Evolutionary conservation across 1,284 basidiomycete species (phyloP).

Genomic region (Amylostereum areolatum): DNA sequence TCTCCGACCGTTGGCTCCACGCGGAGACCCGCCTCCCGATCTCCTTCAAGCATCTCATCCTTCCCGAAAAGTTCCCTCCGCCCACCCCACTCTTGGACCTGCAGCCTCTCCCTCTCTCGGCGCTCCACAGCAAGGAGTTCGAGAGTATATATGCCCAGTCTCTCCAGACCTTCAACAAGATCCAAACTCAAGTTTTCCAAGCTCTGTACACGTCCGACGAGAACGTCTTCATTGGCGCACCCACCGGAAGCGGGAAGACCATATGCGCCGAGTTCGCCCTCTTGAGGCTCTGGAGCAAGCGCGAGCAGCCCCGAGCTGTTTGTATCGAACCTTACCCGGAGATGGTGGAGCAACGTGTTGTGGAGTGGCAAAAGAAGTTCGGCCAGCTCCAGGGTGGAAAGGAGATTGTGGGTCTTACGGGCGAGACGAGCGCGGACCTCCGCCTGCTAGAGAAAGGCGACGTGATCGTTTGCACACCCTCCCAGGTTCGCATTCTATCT

Average conservation of each 20-base stretch:
- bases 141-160: conserved; percentile 81
- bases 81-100: conserved; percentile 93
- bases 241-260: conserved; percentile 95
- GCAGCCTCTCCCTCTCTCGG: conserved; percentile 85
- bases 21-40: too few species aligned
- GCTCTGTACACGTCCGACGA: conserved; percentile 95
- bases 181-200: conserved; percentile 99
- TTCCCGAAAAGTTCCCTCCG: conserved; percentile 94
- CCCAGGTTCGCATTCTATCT: conserved; percentile 46
- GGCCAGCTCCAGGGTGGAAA: conserved; percentile 80
- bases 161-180: conserved; percentile 92
- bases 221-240: conserved; percentile 93
- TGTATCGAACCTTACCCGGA: conserved; percentile 97
- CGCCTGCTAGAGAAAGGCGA: conserved; percentile 89
- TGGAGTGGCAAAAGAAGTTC: conserved; percentile 90
- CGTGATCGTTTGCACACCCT: conserved; percentile 89
- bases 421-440: conserved; percentile 92
- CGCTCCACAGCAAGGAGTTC: conserved; percentile 88
- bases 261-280: conserved; percentile 96
- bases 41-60: conserved; percentile 97
- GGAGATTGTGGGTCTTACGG: conserved; percentile 88
- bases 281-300: conserved; percentile 86
- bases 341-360: conserved; percentile 89
- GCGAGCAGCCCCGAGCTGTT: conserved; percentile 80
- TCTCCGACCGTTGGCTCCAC: too few species aligned